These are phyloP conservation scores for Penicillium salamii DNA, from an alignment of 495 filamentous ascomycete species.

Conservation along the genomic window DNA sequence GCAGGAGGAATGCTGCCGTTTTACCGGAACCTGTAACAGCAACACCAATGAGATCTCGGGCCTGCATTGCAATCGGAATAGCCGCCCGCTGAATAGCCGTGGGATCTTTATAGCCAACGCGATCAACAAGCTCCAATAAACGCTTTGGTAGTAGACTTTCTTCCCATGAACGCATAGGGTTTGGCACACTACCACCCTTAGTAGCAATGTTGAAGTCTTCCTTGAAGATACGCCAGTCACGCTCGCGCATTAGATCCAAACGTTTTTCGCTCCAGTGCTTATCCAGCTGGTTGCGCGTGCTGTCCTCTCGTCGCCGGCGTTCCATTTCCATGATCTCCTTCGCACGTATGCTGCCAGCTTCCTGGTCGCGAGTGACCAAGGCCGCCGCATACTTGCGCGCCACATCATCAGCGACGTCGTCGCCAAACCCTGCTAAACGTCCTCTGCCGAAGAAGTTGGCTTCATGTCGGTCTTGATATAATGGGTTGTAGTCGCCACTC, in stretches of 20 bases:
- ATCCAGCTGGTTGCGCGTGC: slow-evolving; percentile 65
- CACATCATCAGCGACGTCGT: slow-evolving; percentile 68
- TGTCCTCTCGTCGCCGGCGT: slow-evolving; percentile 70
- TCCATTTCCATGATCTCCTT: slow-evolving; percentile 87
- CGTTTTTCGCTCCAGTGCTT: slow-evolving; percentile 99
- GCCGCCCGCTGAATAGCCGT: slow-evolving; percentile 90
- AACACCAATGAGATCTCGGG: slow-evolving; percentile 93
- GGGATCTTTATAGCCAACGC: slow-evolving; percentile 91
- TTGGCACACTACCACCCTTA: slow-evolving; percentile 86
- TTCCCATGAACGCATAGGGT: slow-evolving; percentile 94
- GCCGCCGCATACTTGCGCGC: slow-evolving; percentile 74
- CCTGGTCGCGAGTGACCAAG: slow-evolving; percentile 72
- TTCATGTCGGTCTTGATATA: slow-evolving; percentile 74
- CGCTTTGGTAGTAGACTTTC: slow-evolving; percentile 80
- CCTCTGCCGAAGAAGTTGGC: slow-evolving; percentile 79
- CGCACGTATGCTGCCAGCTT: slow-evolving; percentile 75
- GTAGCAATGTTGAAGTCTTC: slow-evolving; percentile 98
- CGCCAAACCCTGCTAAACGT: slow-evolving; percentile 76
- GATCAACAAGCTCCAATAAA: slow-evolving; percentile 76
- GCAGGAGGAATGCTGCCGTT: slow-evolving; percentile 92
- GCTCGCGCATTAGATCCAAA: slow-evolving; percentile 92
- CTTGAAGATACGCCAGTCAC: slow-evolving; percentile 99
- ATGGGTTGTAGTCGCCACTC: slow-evolving; percentile 81
- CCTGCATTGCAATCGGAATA: slow-evolving; percentile 93
- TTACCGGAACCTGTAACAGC: slow-evolving; percentile 99